phyloP scores from a whole-genome alignment of 176 grass and related monocot genomes.

The Ampelocalamus luodianensis region DNA sequence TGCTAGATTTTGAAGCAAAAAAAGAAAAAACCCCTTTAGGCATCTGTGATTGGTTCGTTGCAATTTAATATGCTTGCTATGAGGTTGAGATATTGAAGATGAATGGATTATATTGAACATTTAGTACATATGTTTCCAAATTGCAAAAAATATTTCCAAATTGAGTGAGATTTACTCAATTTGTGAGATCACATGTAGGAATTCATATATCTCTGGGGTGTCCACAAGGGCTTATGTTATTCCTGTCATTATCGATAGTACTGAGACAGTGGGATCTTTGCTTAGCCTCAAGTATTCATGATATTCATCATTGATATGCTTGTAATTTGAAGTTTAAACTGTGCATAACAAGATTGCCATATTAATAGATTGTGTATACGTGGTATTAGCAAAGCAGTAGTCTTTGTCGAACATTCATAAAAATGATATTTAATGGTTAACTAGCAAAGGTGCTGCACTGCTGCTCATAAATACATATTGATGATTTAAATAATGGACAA shows the following conservation, averaged over 20 bases:
- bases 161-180: too few relatives aligned
- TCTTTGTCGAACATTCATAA: background rate
- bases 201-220: background rate
- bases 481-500: background rate
- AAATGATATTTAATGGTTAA: background rate
- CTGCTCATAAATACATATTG: background rate
- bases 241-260: constrained; percentile 10
- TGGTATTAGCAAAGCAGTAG: background rate
- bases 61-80: too few relatives aligned
- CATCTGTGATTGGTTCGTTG: too few relatives aligned
- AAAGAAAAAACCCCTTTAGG: too few relatives aligned
- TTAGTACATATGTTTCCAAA: background rate
- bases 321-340: background rate
- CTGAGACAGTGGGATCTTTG: background rate
- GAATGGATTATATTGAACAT: background rate
- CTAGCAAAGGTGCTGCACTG: background rate
- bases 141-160: background rate
- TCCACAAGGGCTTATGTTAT: constrained; percentile 18
- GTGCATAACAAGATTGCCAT: background rate
- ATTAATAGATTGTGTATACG: background rate
- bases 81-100: too few relatives aligned
- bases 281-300: background rate
- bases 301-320: background rate
- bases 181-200: background rate
- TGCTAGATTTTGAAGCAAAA: too few relatives aligned